Percentiles rank a stretch among this genome's conserved stretches.
These are phyloP conservation scores for Xylaria polymorpha DNA, from an alignment of 2,329 filamentous ascomycete species.

Conservation along the genomic window DNA sequence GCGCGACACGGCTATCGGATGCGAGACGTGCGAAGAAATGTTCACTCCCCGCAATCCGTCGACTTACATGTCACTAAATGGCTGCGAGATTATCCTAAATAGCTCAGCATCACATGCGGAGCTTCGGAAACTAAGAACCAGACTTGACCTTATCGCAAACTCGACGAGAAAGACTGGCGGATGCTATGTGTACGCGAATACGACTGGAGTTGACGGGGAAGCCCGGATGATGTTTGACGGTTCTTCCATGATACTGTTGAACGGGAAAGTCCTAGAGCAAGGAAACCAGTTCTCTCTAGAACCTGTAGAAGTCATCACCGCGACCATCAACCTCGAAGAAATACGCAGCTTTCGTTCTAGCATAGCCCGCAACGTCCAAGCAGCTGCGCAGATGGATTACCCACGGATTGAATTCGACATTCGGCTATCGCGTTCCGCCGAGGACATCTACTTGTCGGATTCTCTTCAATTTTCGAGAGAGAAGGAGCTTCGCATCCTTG, in stretches of 20 bases:
- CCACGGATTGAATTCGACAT: constrained; percentile 31
- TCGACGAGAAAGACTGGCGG: constrained; percentile 38
- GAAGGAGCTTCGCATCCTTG: constrained; percentile 33
- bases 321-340: constrained; percentile 33
- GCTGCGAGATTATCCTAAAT: constrained; percentile 29
- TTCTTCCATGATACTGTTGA: constrained; percentile 33
- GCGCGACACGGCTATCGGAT: constrained; percentile 54
- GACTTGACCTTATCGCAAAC: constrained; percentile 38
- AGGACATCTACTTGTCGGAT: constrained; percentile 28
- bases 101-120: constrained; percentile 35
- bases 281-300: constrained; percentile 34
- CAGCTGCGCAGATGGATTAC: constrained; percentile 32
- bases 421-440: constrained; percentile 25
- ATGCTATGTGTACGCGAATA: constrained; percentile 36
- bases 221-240: constrained; percentile 38
- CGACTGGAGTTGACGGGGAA: constrained; percentile 31
- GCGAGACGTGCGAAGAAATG: constrained; percentile 53
- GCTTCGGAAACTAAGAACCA: constrained; percentile 34
- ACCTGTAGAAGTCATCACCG: constrained; percentile 34
- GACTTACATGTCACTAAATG: constrained; percentile 31
- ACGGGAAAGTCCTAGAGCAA: constrained; percentile 31
- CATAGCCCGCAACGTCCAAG: constrained; percentile 33
- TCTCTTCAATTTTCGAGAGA: constrained; percentile 27
- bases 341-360: constrained; percentile 28
- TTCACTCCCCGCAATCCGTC: constrained; percentile 35